Evolutionary conservation across 441 rosid genomes (phyloP).

Genomic region (Adansonia madagascariensis): DNA sequence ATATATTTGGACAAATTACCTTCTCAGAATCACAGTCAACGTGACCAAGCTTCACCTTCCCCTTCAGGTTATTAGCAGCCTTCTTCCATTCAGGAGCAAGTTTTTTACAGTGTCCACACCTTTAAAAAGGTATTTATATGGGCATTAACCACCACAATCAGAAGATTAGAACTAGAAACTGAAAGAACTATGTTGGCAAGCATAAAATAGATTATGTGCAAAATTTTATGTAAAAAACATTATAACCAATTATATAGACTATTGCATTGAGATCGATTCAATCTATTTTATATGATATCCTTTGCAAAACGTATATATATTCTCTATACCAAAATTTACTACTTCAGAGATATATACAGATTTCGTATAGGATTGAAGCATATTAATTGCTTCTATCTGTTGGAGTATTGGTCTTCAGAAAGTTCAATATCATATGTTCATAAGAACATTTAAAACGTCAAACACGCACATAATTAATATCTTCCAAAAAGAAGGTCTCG

Average conservation of each 20-base stretch:
- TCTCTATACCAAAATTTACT: background rate
- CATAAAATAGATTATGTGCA: background rate
- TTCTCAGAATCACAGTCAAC: conserved; percentile 92
- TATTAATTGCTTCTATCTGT: background rate
- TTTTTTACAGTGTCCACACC: conserved; percentile 99
- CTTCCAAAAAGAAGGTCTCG: background rate
- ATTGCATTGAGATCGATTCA: background rate
- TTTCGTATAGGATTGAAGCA: background rate
- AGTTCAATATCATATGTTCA: background rate
- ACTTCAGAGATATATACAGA: background rate
- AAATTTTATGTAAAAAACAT: background rate
- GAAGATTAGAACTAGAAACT: background rate
- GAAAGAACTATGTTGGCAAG: background rate
- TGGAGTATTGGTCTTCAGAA: background rate
- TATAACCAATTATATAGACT: background rate
- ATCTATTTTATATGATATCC: background rate
- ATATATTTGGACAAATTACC: conserved; percentile 47
- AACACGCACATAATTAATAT: background rate
- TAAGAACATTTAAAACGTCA: background rate
- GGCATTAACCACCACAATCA: conserved; percentile 17
- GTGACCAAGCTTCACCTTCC: conserved; percentile 97
- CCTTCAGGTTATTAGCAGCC: conserved; percentile 93
- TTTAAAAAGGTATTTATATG: conserved; percentile 30
- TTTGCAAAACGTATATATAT: background rate
- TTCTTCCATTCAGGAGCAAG: conserved; percentile 99